Conservation (phyloP, 805 yeast genomes). For the Groenewaldozyma salmanticensis region DNA sequence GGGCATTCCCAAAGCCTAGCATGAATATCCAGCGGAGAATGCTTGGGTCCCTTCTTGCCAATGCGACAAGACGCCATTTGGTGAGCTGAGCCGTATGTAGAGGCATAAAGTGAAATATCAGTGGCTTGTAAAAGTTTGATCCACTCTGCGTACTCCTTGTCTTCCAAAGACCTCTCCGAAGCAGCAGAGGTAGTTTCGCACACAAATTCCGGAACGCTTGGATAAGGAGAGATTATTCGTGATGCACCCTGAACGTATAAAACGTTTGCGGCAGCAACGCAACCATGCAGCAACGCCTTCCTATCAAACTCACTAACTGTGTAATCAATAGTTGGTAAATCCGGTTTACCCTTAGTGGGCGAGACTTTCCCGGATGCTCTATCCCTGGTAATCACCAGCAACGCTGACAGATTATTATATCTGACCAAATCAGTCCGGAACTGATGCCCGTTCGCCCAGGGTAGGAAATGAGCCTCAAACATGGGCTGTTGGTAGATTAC, state of each 20-base stretch:
- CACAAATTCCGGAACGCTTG: constrained; percentile 32
- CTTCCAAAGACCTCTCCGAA: constrained; percentile 31
- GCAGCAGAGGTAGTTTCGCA: constrained; percentile 24
- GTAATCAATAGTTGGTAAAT: constrained; percentile 31
- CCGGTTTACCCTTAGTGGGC: constrained; percentile 29
- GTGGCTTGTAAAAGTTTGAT: constrained; percentile 15
- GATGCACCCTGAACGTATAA: constrained; percentile 41
- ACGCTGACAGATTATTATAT: constrained; percentile 31
- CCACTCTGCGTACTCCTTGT: constrained; percentile 34
- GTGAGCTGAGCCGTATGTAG: constrained; percentile 40
- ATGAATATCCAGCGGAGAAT: constrained; percentile 35
- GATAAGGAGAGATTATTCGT: constrained; percentile 32
- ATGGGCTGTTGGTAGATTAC: constrained; percentile 38
- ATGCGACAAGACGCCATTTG: constrained; percentile 46
- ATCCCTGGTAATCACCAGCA: constrained; percentile 41
- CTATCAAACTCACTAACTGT: constrained; percentile 33
- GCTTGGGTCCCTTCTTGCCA: constrained; percentile 31
- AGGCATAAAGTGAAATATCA: constrained; percentile 8
- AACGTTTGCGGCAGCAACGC: constrained; percentile 34
- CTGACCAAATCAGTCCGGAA: constrained; percentile 27
- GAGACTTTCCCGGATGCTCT: constrained; percentile 33
- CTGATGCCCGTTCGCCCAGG: constrained; percentile 34
- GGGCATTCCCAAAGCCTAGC: constrained; percentile 41
- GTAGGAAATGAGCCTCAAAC: constrained; percentile 31
- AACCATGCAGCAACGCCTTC: constrained; percentile 31